These are phyloP conservation scores for Pseudozyma thailandica DNA, from an alignment of 1,284 basidiomycete genomes.

Conservation along the genomic window DNA sequence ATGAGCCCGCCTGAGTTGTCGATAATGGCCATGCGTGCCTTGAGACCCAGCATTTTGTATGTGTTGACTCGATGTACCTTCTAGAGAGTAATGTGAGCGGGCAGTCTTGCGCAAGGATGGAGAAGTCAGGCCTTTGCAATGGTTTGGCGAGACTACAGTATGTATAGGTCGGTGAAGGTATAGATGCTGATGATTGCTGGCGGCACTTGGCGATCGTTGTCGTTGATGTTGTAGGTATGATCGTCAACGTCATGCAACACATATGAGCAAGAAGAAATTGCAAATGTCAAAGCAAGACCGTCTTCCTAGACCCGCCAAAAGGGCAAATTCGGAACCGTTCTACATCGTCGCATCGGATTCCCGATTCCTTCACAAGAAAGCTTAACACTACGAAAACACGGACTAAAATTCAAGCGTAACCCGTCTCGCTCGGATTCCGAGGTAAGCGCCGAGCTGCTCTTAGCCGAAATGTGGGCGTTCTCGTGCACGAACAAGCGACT, in stretches of 20 bases:
- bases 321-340: constrained; percentile 6
- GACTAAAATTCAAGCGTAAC: too few species aligned
- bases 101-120: too few species aligned
- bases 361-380: too few species aligned
- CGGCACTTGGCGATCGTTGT: background rate
- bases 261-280: constrained; percentile 4
- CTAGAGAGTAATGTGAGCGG: too few species aligned
- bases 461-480: too few species aligned
- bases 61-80: background rate
- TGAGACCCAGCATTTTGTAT: constrained; percentile 64
- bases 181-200: too few species aligned
- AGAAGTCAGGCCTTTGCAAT: too few species aligned
- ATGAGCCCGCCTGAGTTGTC: constrained; percentile 98
- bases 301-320: constrained; percentile 10
- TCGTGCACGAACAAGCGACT: background rate
- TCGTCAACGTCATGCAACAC: constrained; percentile 2
- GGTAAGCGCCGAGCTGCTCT: background rate
- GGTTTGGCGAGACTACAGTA: too few species aligned
- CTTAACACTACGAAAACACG: too few species aligned
- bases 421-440: background rate
- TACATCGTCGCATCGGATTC: background rate
- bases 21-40: constrained; percentile 76
- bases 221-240: constrained; percentile 2
- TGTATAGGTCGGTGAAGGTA: too few species aligned
- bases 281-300: constrained; percentile 14